Percentiles rank a stretch among this genome's conserved stretches.
Evolutionary conservation across 1,139 yeast species (phyloP).

Genomic region (Diutina pseudorugosa): DNA sequence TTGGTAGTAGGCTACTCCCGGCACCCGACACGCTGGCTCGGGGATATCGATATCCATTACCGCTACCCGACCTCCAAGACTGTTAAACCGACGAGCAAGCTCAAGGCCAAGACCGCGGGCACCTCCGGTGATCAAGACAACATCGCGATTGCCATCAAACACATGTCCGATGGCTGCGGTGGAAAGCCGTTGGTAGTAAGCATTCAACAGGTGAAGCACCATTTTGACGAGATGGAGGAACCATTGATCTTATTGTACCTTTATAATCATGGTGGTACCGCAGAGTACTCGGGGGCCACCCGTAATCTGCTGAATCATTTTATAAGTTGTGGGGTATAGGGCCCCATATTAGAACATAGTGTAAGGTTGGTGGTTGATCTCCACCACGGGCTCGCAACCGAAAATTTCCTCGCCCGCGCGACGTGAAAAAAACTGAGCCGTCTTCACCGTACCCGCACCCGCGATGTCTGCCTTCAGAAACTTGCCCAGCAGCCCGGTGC

Average conservation of each 20-base stretch:
- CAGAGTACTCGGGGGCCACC: background rate
- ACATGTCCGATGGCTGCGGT: slow-evolving; percentile 34
- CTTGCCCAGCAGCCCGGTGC: slow-evolving; percentile 1
- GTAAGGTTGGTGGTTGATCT: too few species aligned
- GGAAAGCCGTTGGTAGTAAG: slow-evolving; percentile 10
- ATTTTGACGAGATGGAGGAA: too few species aligned
- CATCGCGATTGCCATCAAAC: slow-evolving; percentile 38
- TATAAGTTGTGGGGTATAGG: too few species aligned
- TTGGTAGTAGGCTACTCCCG: slow-evolving; percentile 38
- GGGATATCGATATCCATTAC: slow-evolving; percentile 52
- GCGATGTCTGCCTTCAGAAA: background rate
- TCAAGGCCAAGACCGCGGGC: slow-evolving; percentile 62
- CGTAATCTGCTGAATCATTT: too few species aligned
- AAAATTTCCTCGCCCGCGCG: background rate
- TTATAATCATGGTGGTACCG: too few species aligned
- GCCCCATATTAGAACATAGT: too few species aligned
- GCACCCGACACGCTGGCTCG: slow-evolving; percentile 14
- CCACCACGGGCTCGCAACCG: background rate
- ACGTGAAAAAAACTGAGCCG: background rate
- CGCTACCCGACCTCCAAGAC: slow-evolving; percentile 36
- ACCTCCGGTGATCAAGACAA: slow-evolving; percentile 79
- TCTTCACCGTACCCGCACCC: background rate
- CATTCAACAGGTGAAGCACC: background rate
- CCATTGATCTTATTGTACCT: background rate
- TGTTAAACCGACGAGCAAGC: slow-evolving; percentile 34